Conservation (phyloP, 1,284 basidiomycete genomes). For the Neonothopanus nambi region DNA sequence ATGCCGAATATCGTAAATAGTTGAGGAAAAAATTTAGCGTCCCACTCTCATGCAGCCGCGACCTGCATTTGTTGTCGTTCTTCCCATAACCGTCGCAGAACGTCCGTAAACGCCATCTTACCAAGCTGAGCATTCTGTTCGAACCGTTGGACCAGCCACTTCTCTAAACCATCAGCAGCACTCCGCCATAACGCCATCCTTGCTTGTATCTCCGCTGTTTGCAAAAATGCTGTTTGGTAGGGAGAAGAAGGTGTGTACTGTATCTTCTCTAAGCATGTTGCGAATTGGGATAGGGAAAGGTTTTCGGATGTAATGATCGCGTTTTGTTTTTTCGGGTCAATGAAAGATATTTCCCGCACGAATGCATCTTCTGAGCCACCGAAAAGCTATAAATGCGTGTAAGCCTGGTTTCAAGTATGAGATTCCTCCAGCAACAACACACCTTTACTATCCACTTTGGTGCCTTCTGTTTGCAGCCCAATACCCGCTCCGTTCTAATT, state of each 20-base stretch:
- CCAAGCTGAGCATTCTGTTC: slow-evolving; percentile 86
- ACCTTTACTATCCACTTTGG: slow-evolving; percentile 86
- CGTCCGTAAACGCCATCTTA: slow-evolving; percentile 85
- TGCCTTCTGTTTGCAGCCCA: slow-evolving; percentile 86
- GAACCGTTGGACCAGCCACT: slow-evolving; percentile 82
- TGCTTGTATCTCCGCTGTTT: slow-evolving; percentile 85
- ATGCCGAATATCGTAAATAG: slow-evolving; percentile 2
- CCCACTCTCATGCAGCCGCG: slow-evolving; percentile 4
- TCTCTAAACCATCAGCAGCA: slow-evolving; percentile 79
- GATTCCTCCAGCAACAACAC: slow-evolving; percentile 27
- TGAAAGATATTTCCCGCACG: slow-evolving; percentile 90
- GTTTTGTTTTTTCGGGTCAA: slow-evolving; percentile 78
- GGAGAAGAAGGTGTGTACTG: slow-evolving; percentile 59
- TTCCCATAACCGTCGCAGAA: slow-evolving; percentile 76
- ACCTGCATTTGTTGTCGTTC: slow-evolving; percentile 37
- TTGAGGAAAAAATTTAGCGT: neutral
- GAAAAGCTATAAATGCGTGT: slow-evolving; percentile 57
- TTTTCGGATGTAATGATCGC: slow-evolving; percentile 88
- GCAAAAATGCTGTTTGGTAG: slow-evolving; percentile 66
- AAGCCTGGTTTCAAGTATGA: slow-evolving; percentile 8
- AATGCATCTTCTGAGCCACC: slow-evolving; percentile 92
- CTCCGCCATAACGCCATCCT: slow-evolving; percentile 76
- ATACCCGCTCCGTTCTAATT: slow-evolving; percentile 82
- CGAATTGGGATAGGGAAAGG: slow-evolving; percentile 87
- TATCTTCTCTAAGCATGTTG: slow-evolving; percentile 88